These are phyloP conservation scores for Yamadazyma sp. DNA, from an alignment of 805 yeast species.

Conservation along the genomic window DNA sequence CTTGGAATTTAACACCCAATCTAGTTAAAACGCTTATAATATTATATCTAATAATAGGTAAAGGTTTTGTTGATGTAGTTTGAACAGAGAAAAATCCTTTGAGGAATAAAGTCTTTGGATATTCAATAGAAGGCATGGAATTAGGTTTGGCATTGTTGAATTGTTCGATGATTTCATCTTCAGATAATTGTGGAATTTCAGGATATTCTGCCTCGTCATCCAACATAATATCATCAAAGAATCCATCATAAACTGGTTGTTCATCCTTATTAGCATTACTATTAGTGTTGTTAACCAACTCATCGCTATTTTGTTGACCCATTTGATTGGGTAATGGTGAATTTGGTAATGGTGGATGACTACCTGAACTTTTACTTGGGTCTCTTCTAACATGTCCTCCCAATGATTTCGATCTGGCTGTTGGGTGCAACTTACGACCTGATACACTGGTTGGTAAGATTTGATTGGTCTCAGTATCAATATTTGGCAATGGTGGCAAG, in stretches of 20 bases:
- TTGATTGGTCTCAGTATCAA: conserved; percentile 27
- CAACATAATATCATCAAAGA: conserved; percentile 56
- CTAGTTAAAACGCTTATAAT: conserved; percentile 73
- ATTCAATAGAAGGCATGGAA: conserved; percentile 91
- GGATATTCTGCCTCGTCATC: conserved; percentile 31
- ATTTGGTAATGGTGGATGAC: conserved; percentile 47
- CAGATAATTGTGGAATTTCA: conserved; percentile 35
- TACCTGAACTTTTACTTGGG: conserved; percentile 25
- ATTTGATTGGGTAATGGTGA: conserved; percentile 41
- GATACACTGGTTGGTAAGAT: conserved; percentile 9
- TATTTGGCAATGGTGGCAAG: conserved; percentile 44
- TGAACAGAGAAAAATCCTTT: conserved; percentile 94
- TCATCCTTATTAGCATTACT: conserved; percentile 24
- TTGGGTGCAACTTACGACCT: conserved; percentile 57
- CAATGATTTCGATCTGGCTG: conserved; percentile 84
- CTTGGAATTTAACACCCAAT: conserved; percentile 77
- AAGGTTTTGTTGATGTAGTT: conserved; percentile 88
- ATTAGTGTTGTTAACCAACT: conserved; percentile 18
- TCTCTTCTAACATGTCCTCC: conserved; percentile 73
- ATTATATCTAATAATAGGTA: conserved; percentile 83
- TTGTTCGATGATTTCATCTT: conserved; percentile 40
- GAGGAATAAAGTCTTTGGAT: conserved; percentile 83
- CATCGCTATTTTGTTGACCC: conserved; percentile 46
- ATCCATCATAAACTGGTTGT: conserved; percentile 36
- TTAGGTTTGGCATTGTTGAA: conserved; percentile 61